Base-by-base conservation (phyloP, 768 basidiomycete species). In the Xanthoconium stramineum region DNA sequence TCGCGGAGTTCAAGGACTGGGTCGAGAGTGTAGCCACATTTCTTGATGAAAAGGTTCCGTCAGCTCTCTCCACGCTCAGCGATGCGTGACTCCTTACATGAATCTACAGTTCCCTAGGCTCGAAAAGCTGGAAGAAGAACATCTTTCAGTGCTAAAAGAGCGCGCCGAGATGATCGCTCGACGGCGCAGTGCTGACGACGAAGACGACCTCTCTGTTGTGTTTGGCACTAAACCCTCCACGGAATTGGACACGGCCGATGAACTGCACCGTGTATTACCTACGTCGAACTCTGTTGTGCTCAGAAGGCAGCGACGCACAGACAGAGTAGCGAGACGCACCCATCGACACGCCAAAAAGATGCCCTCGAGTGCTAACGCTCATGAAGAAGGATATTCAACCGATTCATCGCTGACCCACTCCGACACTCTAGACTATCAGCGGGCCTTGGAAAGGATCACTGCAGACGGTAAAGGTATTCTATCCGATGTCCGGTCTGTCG, bases 371-470 rank as follows among this genome's bases (percentile, higher is more conserved):
- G 57, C 69, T 30, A 69, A 78, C 56, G 7, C 40, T 39, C 58
- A 37, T 20, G 88, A 94, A 61, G 91, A 94, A 69, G 94, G 93
- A 0, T 93, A 84, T 62, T 94, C 92, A 15, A 96, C 94, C 0
- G 94, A 96, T 65, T 82, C 87, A 0, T 83, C 84, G 4, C 74
- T 96, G 5, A 75, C 81, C 2, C 78, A 82, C 14, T 75, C 82
- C 3, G 92, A 94, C 62, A 77, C 80, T 12, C 74, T 78, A 7
- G 90, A 94, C 48, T 96, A 91, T 72, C 65, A 70, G 17, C 73
- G 73, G 1, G 92, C 94, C 1, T 72, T 86, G 38, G 65, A 75
- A 24, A 78, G 79, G 15, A 76, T 96, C 11, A 59, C 72, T 14
- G 66, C 69, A 13, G 77, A 83, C 28, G 81, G 77, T 9, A 75